Percentiles rank a stretch among this genome's conserved stretches.
These are phyloP conservation scores for Cavenderia fasciculata DNA, from an alignment of 78 protist genomes.

Conservation along the genomic window DNA sequence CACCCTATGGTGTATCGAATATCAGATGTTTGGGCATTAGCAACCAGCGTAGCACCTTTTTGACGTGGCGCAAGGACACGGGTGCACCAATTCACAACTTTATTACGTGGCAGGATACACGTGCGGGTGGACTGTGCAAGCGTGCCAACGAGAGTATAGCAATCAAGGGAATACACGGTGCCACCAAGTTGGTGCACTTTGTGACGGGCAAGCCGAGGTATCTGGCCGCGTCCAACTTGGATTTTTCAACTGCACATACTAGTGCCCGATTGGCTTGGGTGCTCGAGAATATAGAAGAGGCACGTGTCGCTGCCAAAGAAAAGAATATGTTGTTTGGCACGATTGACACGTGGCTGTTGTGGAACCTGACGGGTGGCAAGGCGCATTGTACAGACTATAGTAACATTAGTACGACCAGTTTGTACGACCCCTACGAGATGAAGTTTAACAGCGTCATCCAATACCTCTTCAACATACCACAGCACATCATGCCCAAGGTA, in stretches of 20 bases:
- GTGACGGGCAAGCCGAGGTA: constrained; percentile 67
- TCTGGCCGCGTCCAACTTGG: constrained; percentile 28
- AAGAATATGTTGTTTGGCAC: constrained; percentile 75
- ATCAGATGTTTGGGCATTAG: constrained; percentile 30
- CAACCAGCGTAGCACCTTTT: constrained; percentile 49
- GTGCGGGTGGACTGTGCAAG: constrained; percentile 41
- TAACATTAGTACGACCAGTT: constrained; percentile 58
- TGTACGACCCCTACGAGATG: constrained; percentile 80
- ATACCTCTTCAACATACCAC: constrained; percentile 45
- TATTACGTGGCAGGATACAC: constrained; percentile 74
- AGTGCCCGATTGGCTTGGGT: constrained; percentile 69
- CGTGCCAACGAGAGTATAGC: constrained; percentile 27
- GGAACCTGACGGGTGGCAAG: constrained; percentile 70
- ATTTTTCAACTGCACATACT: constrained; percentile 59
- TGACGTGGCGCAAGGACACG: constrained; percentile 61
- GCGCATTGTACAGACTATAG: constrained; percentile 72
- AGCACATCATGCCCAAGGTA: constrained; percentile 67
- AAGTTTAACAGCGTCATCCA: constrained; percentile 34
- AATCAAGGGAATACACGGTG: constrained; percentile 69
- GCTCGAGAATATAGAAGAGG: constrained; percentile 40
- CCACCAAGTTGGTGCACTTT: constrained; percentile 49
- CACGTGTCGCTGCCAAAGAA: constrained; percentile 45
- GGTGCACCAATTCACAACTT: constrained; percentile 71
- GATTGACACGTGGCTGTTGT: constrained; percentile 73
- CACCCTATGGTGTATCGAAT: constrained; percentile 12